Percentiles rank a stretch among this genome's conserved stretches.
Evolutionary conservation across 2,329 filamentous ascomycete genomes (phyloP).

Genomic region (Didymosphaeria variabile): DNA sequence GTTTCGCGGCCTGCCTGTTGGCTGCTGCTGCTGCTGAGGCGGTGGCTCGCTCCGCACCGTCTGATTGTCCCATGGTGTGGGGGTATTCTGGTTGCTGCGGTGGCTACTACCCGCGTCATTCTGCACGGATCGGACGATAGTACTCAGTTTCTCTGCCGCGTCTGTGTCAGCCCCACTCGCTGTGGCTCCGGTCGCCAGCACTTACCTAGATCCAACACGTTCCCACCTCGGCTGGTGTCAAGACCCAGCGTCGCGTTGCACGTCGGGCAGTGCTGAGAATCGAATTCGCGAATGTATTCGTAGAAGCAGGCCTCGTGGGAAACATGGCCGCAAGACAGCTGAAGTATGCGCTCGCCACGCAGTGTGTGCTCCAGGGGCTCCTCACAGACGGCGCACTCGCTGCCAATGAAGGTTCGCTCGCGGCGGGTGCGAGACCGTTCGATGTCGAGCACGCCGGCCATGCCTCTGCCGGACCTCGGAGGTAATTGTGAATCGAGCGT

Average conservation of each 20-base stretch:
- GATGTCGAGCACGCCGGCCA: slow-evolving; percentile 74
- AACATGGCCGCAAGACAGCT: slow-evolving; percentile 96
- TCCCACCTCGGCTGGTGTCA: slow-evolving; percentile 91
- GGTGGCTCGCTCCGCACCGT: slow-evolving; percentile 56
- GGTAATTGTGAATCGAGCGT: slow-evolving; percentile 39
- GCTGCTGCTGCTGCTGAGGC: slow-evolving; percentile 40
- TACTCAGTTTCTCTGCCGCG: slow-evolving; percentile 86
- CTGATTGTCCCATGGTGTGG: slow-evolving; percentile 73
- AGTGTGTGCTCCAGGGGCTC: slow-evolving; percentile 96
- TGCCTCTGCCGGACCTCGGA: slow-evolving; percentile 52
- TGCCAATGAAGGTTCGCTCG: slow-evolving; percentile 94
- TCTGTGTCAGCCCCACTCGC: slow-evolving; percentile 26
- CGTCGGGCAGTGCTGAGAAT: slow-evolving; percentile 91
- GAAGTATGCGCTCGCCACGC: slow-evolving; percentile 89
- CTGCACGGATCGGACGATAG: slow-evolving; percentile 85
- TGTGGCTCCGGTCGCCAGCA: slow-evolving; percentile 18
- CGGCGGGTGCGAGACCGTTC: slow-evolving; percentile 82
- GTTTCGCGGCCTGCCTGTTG: slow-evolving; percentile 50
- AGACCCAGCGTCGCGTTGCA: slow-evolving; percentile 92
- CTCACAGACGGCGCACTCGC: slow-evolving; percentile 94
- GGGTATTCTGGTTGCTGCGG: slow-evolving; percentile 64
- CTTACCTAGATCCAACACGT: slow-evolving; percentile 89
- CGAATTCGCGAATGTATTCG: slow-evolving; percentile 94
- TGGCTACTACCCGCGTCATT: slow-evolving; percentile 61
- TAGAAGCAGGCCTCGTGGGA: slow-evolving; percentile 99